Evolutionary conservation across 2,329 filamentous ascomycete genomes (phyloP).

Genomic region (Pestalotiopsis fici): DNA sequence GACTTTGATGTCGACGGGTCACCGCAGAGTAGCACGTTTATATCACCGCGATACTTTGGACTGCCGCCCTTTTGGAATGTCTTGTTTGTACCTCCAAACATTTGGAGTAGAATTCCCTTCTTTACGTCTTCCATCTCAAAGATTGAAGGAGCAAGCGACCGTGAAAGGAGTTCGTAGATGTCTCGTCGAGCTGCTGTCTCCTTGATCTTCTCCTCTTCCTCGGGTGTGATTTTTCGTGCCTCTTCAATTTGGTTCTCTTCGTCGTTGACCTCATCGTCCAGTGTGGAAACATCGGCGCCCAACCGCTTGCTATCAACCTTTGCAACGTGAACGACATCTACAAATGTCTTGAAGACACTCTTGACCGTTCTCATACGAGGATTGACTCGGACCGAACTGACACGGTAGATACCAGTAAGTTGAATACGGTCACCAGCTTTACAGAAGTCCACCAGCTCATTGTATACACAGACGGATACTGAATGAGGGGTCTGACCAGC

Average conservation of each 20-base stretch:
- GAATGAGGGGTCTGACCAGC: constrained; percentile 97
- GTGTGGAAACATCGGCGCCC: constrained; percentile 85
- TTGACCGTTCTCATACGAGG: constrained; percentile 91
- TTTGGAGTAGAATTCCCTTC: constrained; percentile 93
- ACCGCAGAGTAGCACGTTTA: constrained; percentile 95
- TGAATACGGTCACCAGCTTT: constrained; percentile 96
- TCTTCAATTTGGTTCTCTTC: constrained; percentile 79
- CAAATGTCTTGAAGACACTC: constrained; percentile 96
- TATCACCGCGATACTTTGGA: constrained; percentile 94
- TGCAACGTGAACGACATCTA: constrained; percentile 93
- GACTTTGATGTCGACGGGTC: constrained; percentile 97
- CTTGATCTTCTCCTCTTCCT: constrained; percentile 88
- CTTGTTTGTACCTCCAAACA: constrained; percentile 98
- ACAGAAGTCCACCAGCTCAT: constrained; percentile 95
- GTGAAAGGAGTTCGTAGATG: constrained; percentile 88
- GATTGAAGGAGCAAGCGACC: constrained; percentile 90
- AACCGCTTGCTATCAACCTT: constrained; percentile 95
- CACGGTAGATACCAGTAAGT: constrained; percentile 95
- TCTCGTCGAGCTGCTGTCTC: constrained; percentile 78
- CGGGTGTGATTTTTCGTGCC: constrained; percentile 77
- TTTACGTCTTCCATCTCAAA: constrained; percentile 99
- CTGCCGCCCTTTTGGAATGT: constrained; percentile 95
- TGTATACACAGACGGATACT: constrained; percentile 93
- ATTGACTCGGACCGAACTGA: constrained; percentile 90
- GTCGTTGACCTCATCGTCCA: constrained; percentile 75